Conservation (phyloP, 768 basidiomycete species). For the Cystofilobasidium capitatum region DNA sequence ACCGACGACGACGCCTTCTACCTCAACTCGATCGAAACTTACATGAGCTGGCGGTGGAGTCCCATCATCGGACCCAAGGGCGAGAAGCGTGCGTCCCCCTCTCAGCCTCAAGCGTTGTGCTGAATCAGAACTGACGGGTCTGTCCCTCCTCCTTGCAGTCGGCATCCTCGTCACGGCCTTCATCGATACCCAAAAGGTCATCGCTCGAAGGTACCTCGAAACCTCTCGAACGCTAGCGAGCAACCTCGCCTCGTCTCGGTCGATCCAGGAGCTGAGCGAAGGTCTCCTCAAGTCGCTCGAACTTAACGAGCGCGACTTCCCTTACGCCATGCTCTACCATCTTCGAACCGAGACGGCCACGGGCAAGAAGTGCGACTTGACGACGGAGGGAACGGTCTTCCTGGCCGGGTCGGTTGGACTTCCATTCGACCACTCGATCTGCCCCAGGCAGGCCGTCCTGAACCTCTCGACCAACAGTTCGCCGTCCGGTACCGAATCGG, state of each 20-base stretch:
- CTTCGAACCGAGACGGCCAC: conserved; percentile 9
- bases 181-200: neutral
- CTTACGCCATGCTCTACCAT: conserved; percentile 7
- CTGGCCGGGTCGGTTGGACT: conserved; percentile 17
- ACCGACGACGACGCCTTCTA: neutral
- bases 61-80: neutral
- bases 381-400: neutral
- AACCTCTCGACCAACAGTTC: neutral
- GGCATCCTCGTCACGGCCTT: neutral
- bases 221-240: neutral
- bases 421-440: conserved; percentile 7
- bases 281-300: conserved; percentile 2
- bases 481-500: too few relatives aligned
- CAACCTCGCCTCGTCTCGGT: conserved; percentile 4
- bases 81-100: neutral
- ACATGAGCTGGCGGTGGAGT: neutral
- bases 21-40: neutral
- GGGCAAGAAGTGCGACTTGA: neutral
- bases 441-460: conserved; percentile 8
- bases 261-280: neutral
- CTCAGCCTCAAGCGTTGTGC: neutral
- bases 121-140: neutral
- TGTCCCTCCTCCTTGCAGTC: neutral
- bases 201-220: neutral
- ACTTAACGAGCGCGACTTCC: conserved; percentile 19